A percentile compares a stretch with the other conserved stretches of the same genome.
These are phyloP conservation scores for Tuber borchii DNA, from an alignment of 495 filamentous ascomycete species.

Conservation along the genomic window DNA sequence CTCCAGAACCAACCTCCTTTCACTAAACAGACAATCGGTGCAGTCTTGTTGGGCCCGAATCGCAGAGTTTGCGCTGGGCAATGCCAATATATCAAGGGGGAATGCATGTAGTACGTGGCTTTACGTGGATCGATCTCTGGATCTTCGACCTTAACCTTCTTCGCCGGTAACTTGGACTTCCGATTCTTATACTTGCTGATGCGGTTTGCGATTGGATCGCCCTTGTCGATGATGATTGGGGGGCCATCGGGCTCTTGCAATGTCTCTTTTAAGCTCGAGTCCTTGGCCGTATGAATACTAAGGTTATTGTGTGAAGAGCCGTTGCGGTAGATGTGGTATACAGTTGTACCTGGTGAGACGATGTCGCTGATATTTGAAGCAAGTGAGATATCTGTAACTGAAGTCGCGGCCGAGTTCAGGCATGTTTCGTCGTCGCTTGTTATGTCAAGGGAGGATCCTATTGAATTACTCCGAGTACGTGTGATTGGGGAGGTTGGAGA, in stretches of 20 bases:
- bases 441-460: background rate
- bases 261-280: constrained; percentile 13
- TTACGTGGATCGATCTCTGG: constrained; percentile 26
- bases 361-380: constrained; percentile 2
- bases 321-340: constrained; percentile 27
- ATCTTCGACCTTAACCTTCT: constrained; percentile 28
- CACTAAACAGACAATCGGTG: constrained; percentile 29
- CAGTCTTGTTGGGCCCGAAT: constrained; percentile 24
- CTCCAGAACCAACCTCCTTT: constrained; percentile 32
- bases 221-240: background rate
- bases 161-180: constrained; percentile 2
- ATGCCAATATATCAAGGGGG: constrained; percentile 22
- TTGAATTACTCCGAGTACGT: background rate
- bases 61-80: constrained; percentile 28
- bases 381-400: constrained; percentile 16
- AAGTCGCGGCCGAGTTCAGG: constrained; percentile 6
- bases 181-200: background rate
- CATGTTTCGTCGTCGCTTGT: constrained; percentile 14
- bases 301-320: constrained; percentile 10
- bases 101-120: constrained; percentile 31
- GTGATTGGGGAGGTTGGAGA: background rate
- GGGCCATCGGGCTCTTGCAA: constrained; percentile 21
- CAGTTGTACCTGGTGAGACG: constrained; percentile 7
- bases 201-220: background rate
- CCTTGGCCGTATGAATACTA: constrained; percentile 19